These are phyloP conservation scores for Geranium rotundifolium DNA, from an alignment of 345 rosid species.

Conservation along the genomic window DNA sequence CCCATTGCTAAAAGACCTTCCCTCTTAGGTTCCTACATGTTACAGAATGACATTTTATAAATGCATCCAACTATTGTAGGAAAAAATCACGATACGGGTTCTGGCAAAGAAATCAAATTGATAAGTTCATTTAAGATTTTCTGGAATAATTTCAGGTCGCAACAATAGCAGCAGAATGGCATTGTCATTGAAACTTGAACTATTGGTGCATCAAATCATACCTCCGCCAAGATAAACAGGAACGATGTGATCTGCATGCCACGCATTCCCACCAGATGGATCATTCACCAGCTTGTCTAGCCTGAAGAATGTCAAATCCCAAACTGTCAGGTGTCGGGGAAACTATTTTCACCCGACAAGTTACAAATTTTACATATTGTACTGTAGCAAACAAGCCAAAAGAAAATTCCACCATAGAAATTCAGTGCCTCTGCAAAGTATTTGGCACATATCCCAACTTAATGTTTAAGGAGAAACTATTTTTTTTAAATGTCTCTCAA, in stretches of 20 bases:
- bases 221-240: conserved; percentile 95
- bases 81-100: background rate
- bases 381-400: no score
- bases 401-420: background rate
- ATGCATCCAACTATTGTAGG: background rate
- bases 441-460: background rate
- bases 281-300: conserved; percentile 60
- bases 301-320: conserved; percentile 27
- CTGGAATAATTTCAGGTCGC: background rate
- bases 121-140: background rate
- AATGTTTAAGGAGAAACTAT: background rate
- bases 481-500: no score
- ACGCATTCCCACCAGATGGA: conserved; percentile 78
- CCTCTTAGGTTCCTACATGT: background rate
- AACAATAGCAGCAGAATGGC: background rate
- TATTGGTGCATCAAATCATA: conserved; percentile 13
- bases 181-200: background rate
- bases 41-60: background rate
- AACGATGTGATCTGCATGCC: conserved; percentile 94
- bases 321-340: conserved; percentile 3
- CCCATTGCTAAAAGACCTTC: background rate
- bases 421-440: background rate
- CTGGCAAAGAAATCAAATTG: background rate
- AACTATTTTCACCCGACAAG: conserved; percentile 2
- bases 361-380: background rate